Conservation (phyloP, 257 asterid genomes). For the Primulina eburnea region DNA sequence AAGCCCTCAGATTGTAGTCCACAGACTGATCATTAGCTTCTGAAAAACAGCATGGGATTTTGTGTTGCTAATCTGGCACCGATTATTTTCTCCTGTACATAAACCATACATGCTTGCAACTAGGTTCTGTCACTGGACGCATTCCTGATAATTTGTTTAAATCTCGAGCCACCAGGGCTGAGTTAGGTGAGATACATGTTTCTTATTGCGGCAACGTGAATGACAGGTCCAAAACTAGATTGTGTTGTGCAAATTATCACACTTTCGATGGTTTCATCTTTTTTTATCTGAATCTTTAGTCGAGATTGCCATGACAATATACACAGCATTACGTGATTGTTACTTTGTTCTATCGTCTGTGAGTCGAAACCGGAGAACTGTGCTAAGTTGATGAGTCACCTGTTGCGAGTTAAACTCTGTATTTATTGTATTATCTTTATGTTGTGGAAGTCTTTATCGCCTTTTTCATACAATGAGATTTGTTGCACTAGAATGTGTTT, state of each 20-base stretch:
- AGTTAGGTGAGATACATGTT: not conserved
- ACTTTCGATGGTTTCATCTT: not conserved
- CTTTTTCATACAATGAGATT: not conserved
- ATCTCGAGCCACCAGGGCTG: not conserved
- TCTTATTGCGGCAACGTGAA: not conserved
- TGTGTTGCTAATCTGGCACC: not conserved
- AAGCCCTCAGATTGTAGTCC: constrained; percentile 36
- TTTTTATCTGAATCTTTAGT: not conserved
- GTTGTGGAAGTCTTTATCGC: not conserved
- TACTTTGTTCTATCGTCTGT: not conserved
- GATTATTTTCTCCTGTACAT: not conserved
- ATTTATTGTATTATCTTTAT: too few relatives aligned
- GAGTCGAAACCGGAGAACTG: not conserved
- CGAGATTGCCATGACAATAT: not conserved
- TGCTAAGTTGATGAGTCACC: not conserved
- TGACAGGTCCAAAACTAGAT: not conserved
- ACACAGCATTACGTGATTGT: not conserved
- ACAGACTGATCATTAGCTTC: constrained; percentile 18
- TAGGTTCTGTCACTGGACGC: not conserved
- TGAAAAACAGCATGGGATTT: not conserved
- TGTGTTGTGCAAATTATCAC: not conserved
- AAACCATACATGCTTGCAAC: not conserved
- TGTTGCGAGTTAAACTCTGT: not conserved
- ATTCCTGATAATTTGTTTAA: not conserved
- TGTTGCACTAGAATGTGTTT: not conserved